phyloP scores from a whole-genome alignment of 1,284 basidiomycete species.

The Coniophora puteana region DNA sequence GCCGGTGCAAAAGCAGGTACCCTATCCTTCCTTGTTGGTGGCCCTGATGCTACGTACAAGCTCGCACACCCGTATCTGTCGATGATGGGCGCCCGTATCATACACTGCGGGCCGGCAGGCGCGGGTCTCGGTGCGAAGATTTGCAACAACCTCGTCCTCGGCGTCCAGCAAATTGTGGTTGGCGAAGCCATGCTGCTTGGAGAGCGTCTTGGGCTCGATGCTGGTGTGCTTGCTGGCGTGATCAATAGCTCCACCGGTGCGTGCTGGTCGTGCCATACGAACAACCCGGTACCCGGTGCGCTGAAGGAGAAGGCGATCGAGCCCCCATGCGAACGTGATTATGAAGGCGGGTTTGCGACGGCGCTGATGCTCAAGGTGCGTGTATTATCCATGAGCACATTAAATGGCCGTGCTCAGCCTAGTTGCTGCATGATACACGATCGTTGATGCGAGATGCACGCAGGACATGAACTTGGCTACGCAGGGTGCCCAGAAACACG shows the following conservation, averaged over 20 bases:
- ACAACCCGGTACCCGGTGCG: conserved; percentile 83
- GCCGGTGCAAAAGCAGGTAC: conserved; percentile 82
- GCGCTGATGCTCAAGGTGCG: conserved; percentile 79
- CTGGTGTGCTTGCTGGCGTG: conserved; percentile 72
- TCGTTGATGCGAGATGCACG: no score
- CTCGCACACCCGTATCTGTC: conserved; percentile 56
- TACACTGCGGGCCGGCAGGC: conserved; percentile 87
- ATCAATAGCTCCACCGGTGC: conserved; percentile 82
- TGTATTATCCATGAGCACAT: conserved; percentile 1
- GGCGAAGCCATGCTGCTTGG: conserved; percentile 87
- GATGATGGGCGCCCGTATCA: conserved; percentile 79
- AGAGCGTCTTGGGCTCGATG: conserved; percentile 70
- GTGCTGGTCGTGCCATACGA: conserved; percentile 83
- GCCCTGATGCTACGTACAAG: conserved; percentile 56
- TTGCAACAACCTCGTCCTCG: conserved; percentile 81
- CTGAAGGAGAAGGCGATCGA: conserved; percentile 62
- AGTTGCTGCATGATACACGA: conserved; percentile 9
- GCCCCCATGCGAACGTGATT: conserved; percentile 83
- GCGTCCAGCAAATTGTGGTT: conserved; percentile 75
- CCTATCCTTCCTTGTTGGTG: conserved; percentile 90
- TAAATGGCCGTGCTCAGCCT: conserved; percentile 4
- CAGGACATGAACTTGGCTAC: conserved; percentile 82
- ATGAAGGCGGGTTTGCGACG: conserved; percentile 84
- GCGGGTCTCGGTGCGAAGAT: conserved; percentile 85
- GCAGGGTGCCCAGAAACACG: conserved; percentile 49